These are phyloP conservation scores for Isochrysis galbana DNA, from an alignment of 78 protist genomes.

Conservation along the genomic window DNA sequence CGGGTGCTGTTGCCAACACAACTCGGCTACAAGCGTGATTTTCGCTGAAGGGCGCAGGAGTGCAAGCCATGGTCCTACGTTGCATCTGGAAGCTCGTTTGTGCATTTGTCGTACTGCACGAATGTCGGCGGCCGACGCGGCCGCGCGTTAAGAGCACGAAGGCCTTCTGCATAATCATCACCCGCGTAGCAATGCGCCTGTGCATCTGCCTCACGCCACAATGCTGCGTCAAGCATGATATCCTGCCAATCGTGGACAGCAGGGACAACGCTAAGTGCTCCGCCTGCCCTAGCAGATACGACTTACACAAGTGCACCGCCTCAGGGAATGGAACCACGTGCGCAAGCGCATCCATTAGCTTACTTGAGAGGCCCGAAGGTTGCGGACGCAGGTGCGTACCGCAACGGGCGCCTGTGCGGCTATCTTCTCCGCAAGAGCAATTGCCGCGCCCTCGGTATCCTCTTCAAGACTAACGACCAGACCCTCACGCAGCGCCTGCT, in stretches of 20 bases:
- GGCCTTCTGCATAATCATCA: background rate
- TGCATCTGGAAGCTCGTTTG: background rate
- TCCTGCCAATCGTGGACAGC: background rate
- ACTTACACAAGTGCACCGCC: background rate
- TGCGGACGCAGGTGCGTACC: background rate
- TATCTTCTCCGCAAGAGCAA: conserved; percentile 36
- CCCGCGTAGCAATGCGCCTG: conserved; percentile 59
- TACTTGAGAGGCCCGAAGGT: conserved; percentile 28
- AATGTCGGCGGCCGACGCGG: background rate
- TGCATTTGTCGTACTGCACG: background rate
- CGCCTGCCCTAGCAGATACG: background rate
- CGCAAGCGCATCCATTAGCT: background rate
- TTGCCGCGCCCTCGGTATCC: background rate
- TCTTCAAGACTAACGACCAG: background rate
- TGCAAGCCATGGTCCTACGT: too few relatives aligned
- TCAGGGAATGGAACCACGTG: background rate
- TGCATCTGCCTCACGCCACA: conserved; percentile 59
- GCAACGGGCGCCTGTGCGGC: conserved; percentile 42
- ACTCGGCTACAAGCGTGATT: too few relatives aligned
- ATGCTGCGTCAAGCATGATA: conserved; percentile 50
- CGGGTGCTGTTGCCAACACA: too few relatives aligned
- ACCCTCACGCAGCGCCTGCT: background rate
- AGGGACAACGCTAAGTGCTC: background rate
- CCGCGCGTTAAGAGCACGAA: background rate
- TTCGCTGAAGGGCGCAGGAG: too few relatives aligned